Evolutionary conservation across 805 yeast genomes (phyloP).

Genomic region (Komagataella mondaviorum): DNA sequence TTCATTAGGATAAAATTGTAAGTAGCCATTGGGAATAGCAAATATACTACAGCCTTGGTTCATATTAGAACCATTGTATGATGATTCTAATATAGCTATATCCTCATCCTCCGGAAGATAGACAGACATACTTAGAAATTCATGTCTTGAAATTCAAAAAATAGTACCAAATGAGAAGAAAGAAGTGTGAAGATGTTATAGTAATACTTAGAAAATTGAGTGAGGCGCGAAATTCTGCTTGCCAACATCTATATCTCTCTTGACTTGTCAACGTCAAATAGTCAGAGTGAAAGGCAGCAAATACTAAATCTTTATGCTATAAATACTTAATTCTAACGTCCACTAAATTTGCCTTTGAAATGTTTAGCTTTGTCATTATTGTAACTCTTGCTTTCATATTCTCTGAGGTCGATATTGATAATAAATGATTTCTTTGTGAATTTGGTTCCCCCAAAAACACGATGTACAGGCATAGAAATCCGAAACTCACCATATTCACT

Average conservation of each 20-base stretch:
- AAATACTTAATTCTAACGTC: background rate
- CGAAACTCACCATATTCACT: constrained; percentile 26
- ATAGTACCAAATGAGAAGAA: background rate
- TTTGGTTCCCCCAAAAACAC: constrained; percentile 10
- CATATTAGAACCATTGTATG: background rate
- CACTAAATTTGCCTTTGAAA: background rate
- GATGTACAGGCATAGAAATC: constrained; percentile 24
- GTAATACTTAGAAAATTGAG: too few relatives aligned
- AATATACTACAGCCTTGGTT: background rate
- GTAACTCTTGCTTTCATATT: constrained; percentile 21
- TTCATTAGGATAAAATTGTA: background rate
- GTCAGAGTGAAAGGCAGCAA: background rate
- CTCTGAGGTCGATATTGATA: constrained; percentile 27
- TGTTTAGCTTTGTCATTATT: background rate
- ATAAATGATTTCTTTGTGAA: constrained; percentile 22
- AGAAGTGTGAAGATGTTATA: too few relatives aligned
- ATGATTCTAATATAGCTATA: background rate
- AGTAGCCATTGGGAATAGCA: background rate
- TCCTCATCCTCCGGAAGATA: background rate
- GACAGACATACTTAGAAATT: background rate
- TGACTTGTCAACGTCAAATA: too few relatives aligned
- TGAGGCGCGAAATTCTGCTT: background rate
- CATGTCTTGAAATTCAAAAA: background rate
- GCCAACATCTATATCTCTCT: too few relatives aligned
- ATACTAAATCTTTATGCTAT: background rate